Percentiles rank a stretch among this genome's conserved stretches.
These are phyloP conservation scores for Stereum hirsutum DNA, from an alignment of 1,284 basidiomycete genomes.

Conservation along the genomic window DNA sequence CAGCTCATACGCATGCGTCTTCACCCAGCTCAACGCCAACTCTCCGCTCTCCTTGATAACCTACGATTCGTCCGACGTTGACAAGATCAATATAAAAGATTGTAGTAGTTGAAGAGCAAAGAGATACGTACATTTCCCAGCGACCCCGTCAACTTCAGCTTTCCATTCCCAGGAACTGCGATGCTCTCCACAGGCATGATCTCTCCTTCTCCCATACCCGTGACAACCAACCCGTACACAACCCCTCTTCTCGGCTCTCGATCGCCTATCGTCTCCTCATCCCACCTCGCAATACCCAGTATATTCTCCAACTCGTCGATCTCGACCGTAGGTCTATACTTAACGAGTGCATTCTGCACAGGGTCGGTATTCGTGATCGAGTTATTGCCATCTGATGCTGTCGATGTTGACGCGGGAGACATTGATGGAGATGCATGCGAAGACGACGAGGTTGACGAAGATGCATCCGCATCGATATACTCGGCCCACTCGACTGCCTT, in stretches of 20 bases:
- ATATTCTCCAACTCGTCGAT: slow-evolving; percentile 77
- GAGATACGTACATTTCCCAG: slow-evolving; percentile 54
- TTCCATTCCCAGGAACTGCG: slow-evolving; percentile 61
- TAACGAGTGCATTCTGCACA: too few relatives aligned
- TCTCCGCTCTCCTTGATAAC: slow-evolving; percentile 88
- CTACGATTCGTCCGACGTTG: slow-evolving; percentile 18
- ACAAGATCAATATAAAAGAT: neutral
- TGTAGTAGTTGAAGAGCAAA: too few relatives aligned
- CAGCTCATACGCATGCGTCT: slow-evolving; percentile 74
- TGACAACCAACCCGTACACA: slow-evolving; percentile 83
- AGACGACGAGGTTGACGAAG: slow-evolving; percentile 5
- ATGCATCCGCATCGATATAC: slow-evolving; percentile 37
- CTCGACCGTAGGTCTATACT: slow-evolving; percentile 61
- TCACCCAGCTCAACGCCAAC: slow-evolving; percentile 82
- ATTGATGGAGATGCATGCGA: slow-evolving; percentile 5
- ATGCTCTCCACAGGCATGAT: slow-evolving; percentile 80
- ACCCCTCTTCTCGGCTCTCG: slow-evolving; percentile 62
- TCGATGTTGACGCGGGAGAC: slow-evolving; percentile 5
- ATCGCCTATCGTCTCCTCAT: slow-evolving; percentile 73
- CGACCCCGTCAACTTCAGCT: slow-evolving; percentile 73
- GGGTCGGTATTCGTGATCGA: too few relatives aligned
- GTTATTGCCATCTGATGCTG: too few relatives aligned
- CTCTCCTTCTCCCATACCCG: slow-evolving; percentile 82
- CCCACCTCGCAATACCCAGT: slow-evolving; percentile 75
- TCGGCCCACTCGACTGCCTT: slow-evolving; percentile 90